Conservation (phyloP, 495 filamentous ascomycete species). For the Pyronema domesticum region DNA sequence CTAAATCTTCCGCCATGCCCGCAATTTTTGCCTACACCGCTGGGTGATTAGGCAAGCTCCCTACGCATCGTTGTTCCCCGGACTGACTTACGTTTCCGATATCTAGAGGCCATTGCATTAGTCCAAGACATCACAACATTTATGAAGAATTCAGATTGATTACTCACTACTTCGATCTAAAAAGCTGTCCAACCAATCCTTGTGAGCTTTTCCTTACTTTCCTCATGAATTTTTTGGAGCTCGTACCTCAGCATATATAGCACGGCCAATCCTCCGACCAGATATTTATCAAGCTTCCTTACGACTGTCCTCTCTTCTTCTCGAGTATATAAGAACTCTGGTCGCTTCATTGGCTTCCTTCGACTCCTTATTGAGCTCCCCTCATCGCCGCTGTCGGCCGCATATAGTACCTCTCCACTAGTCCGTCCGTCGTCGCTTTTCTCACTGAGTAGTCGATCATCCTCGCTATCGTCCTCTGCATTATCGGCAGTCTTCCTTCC, state of each 20-base stretch:
- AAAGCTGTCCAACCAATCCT: conserved; percentile 8
- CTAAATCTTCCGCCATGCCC: conserved; percentile 37
- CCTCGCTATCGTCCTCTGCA: background rate
- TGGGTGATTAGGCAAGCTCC: conserved; percentile 1
- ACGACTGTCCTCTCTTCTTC: conserved; percentile 60
- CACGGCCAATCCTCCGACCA: conserved; percentile 64
- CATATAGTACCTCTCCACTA: conserved; percentile 17
- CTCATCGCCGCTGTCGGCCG: conserved; percentile 12
- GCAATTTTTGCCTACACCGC: conserved; percentile 28
- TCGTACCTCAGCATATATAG: conserved; percentile 50
- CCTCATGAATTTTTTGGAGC: conserved; percentile 9
- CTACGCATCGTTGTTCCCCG: background rate
- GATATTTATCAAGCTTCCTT: conserved; percentile 50
- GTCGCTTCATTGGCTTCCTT: conserved; percentile 4
- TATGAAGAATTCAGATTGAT: background rate
- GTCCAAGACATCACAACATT: background rate
- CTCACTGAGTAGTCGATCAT: conserved; percentile 6
- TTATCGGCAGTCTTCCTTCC: background rate
- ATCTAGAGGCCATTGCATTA: conserved; percentile 6
- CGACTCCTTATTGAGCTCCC: conserved; percentile 6
- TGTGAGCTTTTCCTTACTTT: conserved; percentile 28
- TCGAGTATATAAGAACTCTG: conserved; percentile 40
- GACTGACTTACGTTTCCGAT: conserved; percentile 20
- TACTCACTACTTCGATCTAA: conserved; percentile 25
- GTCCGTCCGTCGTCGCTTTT: conserved; percentile 5